Conservation (phyloP, 768 basidiomycete species). For the Lactifluus pinguis region DNA sequence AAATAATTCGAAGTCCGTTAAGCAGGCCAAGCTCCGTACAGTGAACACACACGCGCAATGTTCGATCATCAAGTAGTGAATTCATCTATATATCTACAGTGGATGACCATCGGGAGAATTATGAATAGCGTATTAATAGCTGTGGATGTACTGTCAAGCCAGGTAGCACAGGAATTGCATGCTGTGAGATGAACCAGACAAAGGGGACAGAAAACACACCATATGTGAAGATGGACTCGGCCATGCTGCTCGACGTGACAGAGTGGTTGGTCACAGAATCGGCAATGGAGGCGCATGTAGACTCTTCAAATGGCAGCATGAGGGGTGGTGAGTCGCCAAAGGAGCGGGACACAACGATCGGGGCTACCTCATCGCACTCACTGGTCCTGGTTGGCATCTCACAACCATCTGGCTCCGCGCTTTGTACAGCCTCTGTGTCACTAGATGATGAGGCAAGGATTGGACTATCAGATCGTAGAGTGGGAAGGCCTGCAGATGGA, state of each 20-base stretch:
- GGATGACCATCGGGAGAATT: no score
- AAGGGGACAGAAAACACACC: no score
- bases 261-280: constrained; percentile 49
- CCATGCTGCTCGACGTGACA: constrained; percentile 50
- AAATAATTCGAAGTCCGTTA: no score
- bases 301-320: no score
- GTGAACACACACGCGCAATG: no score
- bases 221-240: constrained; percentile 28
- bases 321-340: not conserved
- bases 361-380: constrained; percentile 33
- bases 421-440: constrained; percentile 24
- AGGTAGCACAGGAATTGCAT: no score
- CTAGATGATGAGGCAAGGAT: constrained; percentile 14
- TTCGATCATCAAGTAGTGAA: no score
- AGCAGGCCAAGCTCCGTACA: no score
- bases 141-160: no score
- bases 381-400: constrained; percentile 19
- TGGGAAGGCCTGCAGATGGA: constrained; percentile 7
- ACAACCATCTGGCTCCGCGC: constrained; percentile 16
- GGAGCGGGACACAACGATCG: constrained; percentile 35
- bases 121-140: no score
- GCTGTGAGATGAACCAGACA: no score
- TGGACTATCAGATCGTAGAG: constrained; percentile 7
- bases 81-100: no score
- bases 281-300: constrained; percentile 25